These are phyloP conservation scores for Triticum aestivum DNA, from an alignment of 176 grass and related monocot genomes.

Conservation along the genomic window IWGSC_CS_RefSeq_v2.1 NC_057803.1:608354150-608354649, in stretches of 20 bases:
- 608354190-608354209: too few relatives aligned
- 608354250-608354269: background rate
- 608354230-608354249: slow-evolving; percentile 17
- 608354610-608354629: too few relatives aligned
- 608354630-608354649: too few relatives aligned
- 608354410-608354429: slow-evolving; percentile 67
- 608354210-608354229: too few relatives aligned
- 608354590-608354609: too few relatives aligned
- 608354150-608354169: too few relatives aligned
- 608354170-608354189: too few relatives aligned
- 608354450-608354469: background rate
- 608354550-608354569: background rate
- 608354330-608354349: slow-evolving; percentile 51
- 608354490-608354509: slow-evolving; percentile 56
- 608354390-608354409: slow-evolving; percentile 61
- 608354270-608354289: background rate
- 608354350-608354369: background rate
- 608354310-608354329: background rate
- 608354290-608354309: background rate
- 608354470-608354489: slow-evolving; percentile 15
- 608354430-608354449: slow-evolving; percentile 47
- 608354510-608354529: background rate
- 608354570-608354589: too few relatives aligned
- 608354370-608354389: slow-evolving; percentile 72
- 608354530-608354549: slow-evolving; percentile 16